Conservation (phyloP, 129 eudicot genomes). For the Tagetes patula region DNA sequence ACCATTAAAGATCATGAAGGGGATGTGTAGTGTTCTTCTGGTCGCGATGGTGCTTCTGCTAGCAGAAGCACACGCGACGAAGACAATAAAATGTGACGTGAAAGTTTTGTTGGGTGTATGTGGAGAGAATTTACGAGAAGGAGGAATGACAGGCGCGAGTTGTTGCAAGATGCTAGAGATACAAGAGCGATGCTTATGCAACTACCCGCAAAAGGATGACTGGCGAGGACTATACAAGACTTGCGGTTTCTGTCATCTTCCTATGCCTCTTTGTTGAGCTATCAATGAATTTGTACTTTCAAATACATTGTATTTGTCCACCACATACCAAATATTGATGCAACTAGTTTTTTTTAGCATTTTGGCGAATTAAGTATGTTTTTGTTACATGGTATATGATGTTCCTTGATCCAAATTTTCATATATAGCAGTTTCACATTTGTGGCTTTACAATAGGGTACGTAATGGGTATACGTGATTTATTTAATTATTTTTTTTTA, state of each 20-base stretch:
- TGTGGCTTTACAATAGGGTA: no score
- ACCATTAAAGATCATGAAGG: slow-evolving; percentile 1
- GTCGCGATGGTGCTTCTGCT: slow-evolving; percentile 13
- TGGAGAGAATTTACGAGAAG: background rate
- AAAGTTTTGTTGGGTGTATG: background rate
- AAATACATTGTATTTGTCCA: no score
- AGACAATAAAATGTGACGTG: background rate
- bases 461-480: no score
- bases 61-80: background rate
- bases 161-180: slow-evolving; percentile 5
- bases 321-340: no score
- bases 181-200: slow-evolving; percentile 6
- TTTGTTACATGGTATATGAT: no score
- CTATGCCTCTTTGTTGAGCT: background rate
- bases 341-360: no score
- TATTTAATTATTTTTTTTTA: no score
- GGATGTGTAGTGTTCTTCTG: background rate
- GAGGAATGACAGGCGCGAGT: background rate
- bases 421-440: no score
- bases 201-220: slow-evolving; percentile 6
- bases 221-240: slow-evolving; percentile 21
- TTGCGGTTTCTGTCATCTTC: slow-evolving; percentile 17
- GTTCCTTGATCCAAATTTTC: no score
- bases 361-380: no score
- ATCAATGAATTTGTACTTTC: background rate